These are phyloP conservation scores for Malus fusca DNA, from an alignment of 306 rosid genomes.

Conservation along the genomic window DNA sequence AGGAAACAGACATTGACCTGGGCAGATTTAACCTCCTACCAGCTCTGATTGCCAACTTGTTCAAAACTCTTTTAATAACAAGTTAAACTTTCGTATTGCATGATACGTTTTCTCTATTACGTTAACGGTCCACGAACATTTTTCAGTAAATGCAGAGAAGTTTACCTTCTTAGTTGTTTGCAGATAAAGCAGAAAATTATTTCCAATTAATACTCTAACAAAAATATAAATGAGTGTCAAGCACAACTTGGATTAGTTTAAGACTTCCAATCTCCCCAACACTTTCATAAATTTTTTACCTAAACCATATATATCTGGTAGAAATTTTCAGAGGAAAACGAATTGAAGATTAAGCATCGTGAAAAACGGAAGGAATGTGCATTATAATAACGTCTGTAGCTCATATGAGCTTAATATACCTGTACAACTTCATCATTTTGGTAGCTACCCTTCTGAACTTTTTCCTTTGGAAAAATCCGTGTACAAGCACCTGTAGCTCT, in stretches of 20 bases:
- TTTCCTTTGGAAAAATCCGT: slow-evolving; percentile 73
- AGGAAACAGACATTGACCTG: too few species aligned
- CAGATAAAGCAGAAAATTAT: neutral
- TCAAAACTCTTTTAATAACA: neutral
- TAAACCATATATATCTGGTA: neutral
- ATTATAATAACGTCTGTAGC: neutral
- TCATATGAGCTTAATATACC: slow-evolving; percentile 32
- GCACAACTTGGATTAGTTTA: neutral
- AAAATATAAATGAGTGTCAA: neutral
- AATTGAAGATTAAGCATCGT: neutral
- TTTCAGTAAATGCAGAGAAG: neutral
- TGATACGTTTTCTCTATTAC: neutral
- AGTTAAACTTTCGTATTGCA: neutral
- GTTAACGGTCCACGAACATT: neutral
- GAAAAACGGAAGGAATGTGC: neutral
- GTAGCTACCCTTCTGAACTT: slow-evolving; percentile 42
- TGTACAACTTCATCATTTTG: slow-evolving; percentile 74
- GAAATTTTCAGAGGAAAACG: neutral
- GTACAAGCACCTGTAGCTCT: slow-evolving; percentile 75
- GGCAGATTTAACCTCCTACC: neutral
- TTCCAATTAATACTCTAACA: neutral
- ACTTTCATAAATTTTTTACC: neutral
- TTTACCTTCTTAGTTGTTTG: neutral
- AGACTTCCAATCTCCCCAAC: neutral
- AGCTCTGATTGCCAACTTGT: neutral